Conservation (phyloP, 2,329 filamentous ascomycete genomes). For the Sordariomycetes sp. region DNA sequence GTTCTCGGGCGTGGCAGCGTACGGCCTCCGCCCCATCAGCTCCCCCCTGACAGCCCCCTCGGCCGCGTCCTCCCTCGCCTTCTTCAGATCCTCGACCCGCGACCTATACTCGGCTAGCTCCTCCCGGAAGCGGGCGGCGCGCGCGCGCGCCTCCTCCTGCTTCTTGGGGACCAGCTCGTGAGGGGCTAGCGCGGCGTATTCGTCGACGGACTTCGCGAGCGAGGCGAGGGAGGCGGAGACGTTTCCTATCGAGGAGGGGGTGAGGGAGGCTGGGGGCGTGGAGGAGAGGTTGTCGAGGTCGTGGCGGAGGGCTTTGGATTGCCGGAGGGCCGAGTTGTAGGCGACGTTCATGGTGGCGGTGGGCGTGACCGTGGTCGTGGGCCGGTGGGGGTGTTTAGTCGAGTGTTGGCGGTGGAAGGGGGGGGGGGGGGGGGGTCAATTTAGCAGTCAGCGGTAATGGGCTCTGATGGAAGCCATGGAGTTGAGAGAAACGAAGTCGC, state of each 20-base stretch:
- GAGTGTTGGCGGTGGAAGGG: neutral
- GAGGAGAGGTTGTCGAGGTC: slow-evolving; percentile 61
- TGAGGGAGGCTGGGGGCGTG: slow-evolving; percentile 47
- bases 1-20: slow-evolving; percentile 74
- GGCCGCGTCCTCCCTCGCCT: slow-evolving; percentile 60
- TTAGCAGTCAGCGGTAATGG: neutral
- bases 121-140: slow-evolving; percentile 70
- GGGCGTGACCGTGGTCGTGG: neutral
- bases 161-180: slow-evolving; percentile 86
- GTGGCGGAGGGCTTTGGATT: slow-evolving; percentile 65
- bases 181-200: slow-evolving; percentile 74
- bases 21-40: slow-evolving; percentile 73
- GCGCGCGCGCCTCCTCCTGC: slow-evolving; percentile 78
- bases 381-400: neutral
- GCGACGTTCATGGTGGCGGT: slow-evolving; percentile 53
- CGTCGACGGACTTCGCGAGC: slow-evolving; percentile 81
- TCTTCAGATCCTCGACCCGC: slow-evolving; percentile 66
- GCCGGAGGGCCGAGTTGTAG: slow-evolving; percentile 77
- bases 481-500: neutral
- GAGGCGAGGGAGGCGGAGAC: slow-evolving; percentile 66
- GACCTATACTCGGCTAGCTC: slow-evolving; percentile 71
- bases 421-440: neutral
- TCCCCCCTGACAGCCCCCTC: slow-evolving; percentile 59
- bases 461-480: neutral
- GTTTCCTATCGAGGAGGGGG: slow-evolving; percentile 45